A percentile compares a stretch with the other conserved stretches of the same genome.
These are phyloP conservation scores for Rhododendron mucronatum DNA, from an alignment of 148 eudicot genomes.

Conservation along the genomic window DNA sequence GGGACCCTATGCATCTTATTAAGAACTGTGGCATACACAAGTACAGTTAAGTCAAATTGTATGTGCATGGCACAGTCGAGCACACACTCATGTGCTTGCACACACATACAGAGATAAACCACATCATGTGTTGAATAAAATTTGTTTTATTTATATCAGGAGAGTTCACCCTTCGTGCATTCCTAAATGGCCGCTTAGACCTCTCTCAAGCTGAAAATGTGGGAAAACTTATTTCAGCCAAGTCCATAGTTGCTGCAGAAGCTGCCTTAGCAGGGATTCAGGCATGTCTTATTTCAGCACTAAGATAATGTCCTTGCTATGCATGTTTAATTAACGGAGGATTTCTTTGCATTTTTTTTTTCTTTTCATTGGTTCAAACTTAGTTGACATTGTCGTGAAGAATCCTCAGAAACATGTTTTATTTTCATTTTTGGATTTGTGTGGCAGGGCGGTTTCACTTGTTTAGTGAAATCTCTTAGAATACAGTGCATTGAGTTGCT, in stretches of 20 bases:
- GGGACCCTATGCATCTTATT: not conserved
- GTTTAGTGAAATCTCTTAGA: slow-evolving; percentile 69
- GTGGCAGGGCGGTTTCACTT: slow-evolving; percentile 89
- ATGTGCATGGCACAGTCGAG: not conserved
- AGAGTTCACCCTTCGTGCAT: slow-evolving; percentile 97
- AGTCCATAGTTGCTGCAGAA: slow-evolving; percentile 84
- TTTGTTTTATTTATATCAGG: slow-evolving; percentile 38
- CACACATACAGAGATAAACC: not conserved
- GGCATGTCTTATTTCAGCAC: slow-evolving; percentile 33
- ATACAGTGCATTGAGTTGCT: slow-evolving; percentile 80
- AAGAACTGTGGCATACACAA: not conserved
- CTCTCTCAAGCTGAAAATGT: slow-evolving; percentile 97
- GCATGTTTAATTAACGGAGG: not conserved
- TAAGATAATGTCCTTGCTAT: not conserved
- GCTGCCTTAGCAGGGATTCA: slow-evolving; percentile 95
- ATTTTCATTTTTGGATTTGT: not conserved
- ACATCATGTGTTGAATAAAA: not conserved
- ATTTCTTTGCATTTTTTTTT: not conserved
- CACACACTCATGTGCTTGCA: too few species aligned
- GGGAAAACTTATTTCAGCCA: slow-evolving; percentile 78
- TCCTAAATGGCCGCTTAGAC: slow-evolving; percentile 92
- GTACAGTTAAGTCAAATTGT: not conserved
- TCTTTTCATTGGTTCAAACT: not conserved
- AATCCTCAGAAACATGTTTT: not conserved
- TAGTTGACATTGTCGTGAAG: not conserved